phyloP scores from a whole-genome alignment of 2,329 filamentous ascomycete species.

The Penicillium rolfsii region DNA sequence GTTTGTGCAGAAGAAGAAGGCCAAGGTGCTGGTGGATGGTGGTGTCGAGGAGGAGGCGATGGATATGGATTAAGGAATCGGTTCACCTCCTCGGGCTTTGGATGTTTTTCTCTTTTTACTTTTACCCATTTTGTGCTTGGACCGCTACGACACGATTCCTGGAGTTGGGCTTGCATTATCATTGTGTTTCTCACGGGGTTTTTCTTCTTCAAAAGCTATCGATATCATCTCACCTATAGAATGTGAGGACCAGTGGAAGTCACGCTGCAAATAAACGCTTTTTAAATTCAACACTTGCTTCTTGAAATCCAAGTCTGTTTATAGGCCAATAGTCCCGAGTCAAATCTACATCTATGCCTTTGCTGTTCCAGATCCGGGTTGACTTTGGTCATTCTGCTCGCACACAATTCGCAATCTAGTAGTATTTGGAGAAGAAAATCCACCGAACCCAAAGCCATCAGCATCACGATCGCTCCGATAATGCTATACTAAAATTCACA shows the following conservation, averaged over 20 bases:
- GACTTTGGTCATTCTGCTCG: background rate
- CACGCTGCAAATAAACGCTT: slow-evolving; percentile 4
- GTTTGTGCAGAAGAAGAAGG: slow-evolving; percentile 48
- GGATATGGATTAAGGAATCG: slow-evolving; percentile 47
- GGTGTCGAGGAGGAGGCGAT: slow-evolving; percentile 46
- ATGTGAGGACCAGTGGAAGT: slow-evolving; percentile 11
- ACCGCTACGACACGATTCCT: slow-evolving; percentile 33
- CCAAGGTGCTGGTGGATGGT: slow-evolving; percentile 49
- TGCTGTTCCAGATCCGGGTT: background rate
- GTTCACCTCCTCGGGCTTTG: slow-evolving; percentile 12
- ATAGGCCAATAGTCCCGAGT: background rate
- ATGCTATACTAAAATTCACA: background rate
- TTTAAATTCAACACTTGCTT: background rate
- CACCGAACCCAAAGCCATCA: no score
- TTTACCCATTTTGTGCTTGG: slow-evolving; percentile 24
- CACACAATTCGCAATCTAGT: background rate
- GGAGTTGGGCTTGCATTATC: slow-evolving; percentile 34
- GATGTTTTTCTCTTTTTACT: slow-evolving; percentile 21
- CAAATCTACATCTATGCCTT: no score
- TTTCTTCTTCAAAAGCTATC: slow-evolving; percentile 31
- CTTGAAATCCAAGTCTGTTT: no score
- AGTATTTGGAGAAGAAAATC: background rate
- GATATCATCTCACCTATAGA: slow-evolving; percentile 26
- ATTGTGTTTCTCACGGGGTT: slow-evolving; percentile 29
- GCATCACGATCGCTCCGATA: background rate